Conservation (phyloP, 139 green algal species). For the Volvox reticuliferus region DNA sequence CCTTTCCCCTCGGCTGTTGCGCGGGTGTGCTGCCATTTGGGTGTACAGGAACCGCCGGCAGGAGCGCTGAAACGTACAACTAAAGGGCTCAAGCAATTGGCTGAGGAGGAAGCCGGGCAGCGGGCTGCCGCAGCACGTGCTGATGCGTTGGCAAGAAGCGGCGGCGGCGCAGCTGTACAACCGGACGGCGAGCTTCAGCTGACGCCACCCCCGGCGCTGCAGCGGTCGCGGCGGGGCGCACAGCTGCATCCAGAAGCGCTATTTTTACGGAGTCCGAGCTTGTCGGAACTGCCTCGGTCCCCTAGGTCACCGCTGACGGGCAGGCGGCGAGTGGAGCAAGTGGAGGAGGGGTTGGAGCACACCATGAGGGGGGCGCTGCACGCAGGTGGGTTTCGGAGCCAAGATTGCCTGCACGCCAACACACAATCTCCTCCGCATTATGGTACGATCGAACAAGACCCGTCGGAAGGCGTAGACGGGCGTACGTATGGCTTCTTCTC, state of each 20-base stretch:
- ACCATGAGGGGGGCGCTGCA: background rate
- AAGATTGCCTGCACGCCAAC: background rate
- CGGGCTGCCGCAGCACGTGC: no score
- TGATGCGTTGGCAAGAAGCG: background rate
- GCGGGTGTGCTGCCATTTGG: no score
- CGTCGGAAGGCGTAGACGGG: no score
- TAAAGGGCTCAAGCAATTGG: no score
- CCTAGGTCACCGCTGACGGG: background rate
- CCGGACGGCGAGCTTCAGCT: background rate
- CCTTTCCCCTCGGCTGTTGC: no score
- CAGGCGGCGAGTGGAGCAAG: background rate
- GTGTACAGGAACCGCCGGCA: no score
- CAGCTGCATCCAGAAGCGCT: background rate
- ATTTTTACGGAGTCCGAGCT: no score
- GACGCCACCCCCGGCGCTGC: background rate
- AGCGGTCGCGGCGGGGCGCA: background rate
- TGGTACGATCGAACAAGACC: background rate
- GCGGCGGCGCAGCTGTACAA: background rate
- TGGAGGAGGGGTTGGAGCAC: conserved; percentile 28
- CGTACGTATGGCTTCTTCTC: no score
- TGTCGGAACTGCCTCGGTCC: background rate
- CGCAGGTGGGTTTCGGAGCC: background rate
- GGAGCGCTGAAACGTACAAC: no score
- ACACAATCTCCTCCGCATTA: background rate
- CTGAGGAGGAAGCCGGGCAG: no score